Percentiles rank a stretch among this genome's conserved stretches.
Conservation (phyloP, 2,329 filamentous ascomycete species). For the Myotisia sp. region DNA sequence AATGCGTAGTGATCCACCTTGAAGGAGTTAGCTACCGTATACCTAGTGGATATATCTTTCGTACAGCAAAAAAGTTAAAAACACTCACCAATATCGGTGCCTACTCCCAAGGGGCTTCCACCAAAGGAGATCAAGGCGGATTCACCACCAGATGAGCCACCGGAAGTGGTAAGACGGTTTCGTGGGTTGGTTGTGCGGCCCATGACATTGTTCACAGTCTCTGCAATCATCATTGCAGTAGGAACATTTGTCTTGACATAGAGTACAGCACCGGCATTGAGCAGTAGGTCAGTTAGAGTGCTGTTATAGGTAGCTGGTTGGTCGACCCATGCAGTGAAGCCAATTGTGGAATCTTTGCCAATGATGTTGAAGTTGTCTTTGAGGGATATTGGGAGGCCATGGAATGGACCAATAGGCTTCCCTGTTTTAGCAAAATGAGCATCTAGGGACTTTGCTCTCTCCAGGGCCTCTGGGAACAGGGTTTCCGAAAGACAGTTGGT, state of each 20-base stretch:
- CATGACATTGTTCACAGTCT: constrained; percentile 31
- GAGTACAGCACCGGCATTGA: constrained; percentile 36
- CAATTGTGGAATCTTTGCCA: constrained; percentile 13
- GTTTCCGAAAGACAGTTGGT: constrained; percentile 48
- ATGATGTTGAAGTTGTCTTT: constrained; percentile 27
- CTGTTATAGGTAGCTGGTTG: constrained; percentile 39
- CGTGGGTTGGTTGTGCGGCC: constrained; percentile 27
- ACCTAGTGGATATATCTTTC: background rate
- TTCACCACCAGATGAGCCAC: constrained; percentile 28
- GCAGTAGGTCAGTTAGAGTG: constrained; percentile 43
- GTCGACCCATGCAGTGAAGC: constrained; percentile 12
- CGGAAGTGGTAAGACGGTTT: constrained; percentile 21
- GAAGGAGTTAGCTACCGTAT: background rate
- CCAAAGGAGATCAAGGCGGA: constrained; percentile 23
- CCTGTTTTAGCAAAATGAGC: constrained; percentile 11
- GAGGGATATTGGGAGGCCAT: constrained; percentile 17
- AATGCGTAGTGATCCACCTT: constrained; percentile 29
- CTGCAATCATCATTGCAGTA: constrained; percentile 32
- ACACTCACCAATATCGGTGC: constrained; percentile 28
- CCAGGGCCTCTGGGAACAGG: constrained; percentile 34
- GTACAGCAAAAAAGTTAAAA: background rate
- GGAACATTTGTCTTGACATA: constrained; percentile 30
- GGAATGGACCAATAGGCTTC: constrained; percentile 15
- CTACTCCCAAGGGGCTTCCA: constrained; percentile 25
- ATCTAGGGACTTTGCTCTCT: constrained; percentile 26